These are phyloP conservation scores for Maudiozyma humilis DNA, from an alignment of 1,139 yeast species.

Conservation along the genomic window DNA sequence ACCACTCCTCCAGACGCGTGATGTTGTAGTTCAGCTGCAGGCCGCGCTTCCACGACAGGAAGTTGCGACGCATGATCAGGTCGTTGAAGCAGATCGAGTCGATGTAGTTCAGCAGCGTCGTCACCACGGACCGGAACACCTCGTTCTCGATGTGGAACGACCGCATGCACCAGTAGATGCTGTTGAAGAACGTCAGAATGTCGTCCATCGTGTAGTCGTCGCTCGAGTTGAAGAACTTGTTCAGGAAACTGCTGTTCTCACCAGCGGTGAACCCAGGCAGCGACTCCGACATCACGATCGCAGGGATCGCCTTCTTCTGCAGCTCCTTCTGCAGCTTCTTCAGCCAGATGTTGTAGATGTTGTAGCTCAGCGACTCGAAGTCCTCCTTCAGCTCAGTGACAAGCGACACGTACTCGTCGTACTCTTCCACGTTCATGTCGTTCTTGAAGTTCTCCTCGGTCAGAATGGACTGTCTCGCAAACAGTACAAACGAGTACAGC, in stretches of 20 bases:
- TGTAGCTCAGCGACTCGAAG: slow-evolving; percentile 85
- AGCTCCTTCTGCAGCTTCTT: slow-evolving; percentile 86
- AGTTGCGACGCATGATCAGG: slow-evolving; percentile 87
- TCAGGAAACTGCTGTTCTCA: slow-evolving; percentile 75
- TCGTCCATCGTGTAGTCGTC: slow-evolving; percentile 91
- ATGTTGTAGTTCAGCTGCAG: slow-evolving; percentile 93
- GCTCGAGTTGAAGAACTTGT: slow-evolving; percentile 65
- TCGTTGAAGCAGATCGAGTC: slow-evolving; percentile 96
- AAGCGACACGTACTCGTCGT: slow-evolving; percentile 78
- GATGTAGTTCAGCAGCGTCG: slow-evolving; percentile 76
- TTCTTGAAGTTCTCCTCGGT: slow-evolving; percentile 72
- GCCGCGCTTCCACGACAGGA: slow-evolving; percentile 96
- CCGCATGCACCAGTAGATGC: slow-evolving; percentile 90
- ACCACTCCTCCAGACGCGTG: slow-evolving; percentile 97
- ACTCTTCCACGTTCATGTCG: slow-evolving; percentile 87
- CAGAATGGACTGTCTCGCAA: slow-evolving; percentile 83
- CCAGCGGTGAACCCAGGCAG: slow-evolving; percentile 94
- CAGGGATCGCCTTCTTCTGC: slow-evolving; percentile 87
- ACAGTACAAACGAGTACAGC: slow-evolving; percentile 84
- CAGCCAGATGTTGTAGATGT: slow-evolving; percentile 96
- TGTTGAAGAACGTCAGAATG: slow-evolving; percentile 78
- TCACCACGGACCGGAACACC: slow-evolving; percentile 77
- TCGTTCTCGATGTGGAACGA: slow-evolving; percentile 80
- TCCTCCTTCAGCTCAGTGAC: slow-evolving; percentile 92
- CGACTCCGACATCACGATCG: slow-evolving; percentile 88